Evolutionary conservation across 768 basidiomycete genomes (phyloP).

Genomic region (Mycena galericulata): DNA sequence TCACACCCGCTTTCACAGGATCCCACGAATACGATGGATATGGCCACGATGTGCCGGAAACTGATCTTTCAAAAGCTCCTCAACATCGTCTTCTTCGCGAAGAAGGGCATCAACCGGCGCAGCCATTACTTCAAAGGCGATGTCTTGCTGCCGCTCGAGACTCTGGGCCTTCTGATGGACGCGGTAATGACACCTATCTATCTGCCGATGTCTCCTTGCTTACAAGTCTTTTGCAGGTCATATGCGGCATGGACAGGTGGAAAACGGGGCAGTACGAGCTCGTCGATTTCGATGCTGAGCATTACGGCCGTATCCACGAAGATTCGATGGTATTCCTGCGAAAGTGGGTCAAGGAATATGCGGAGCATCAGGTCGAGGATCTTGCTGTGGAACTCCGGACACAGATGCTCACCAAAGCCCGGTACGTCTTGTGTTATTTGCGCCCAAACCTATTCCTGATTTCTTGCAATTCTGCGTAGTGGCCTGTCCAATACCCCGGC

Average conservation of each 20-base stretch:
- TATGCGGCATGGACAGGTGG: conserved; percentile 13
- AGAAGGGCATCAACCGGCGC: not conserved
- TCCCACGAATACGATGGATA: not conserved
- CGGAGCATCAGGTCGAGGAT: not conserved
- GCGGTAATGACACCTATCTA: not conserved
- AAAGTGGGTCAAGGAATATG: not conserved
- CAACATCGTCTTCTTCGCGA: conserved; percentile 4
- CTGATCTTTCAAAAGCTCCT: conserved; percentile 9
- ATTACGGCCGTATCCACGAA: not conserved
- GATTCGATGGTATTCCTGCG: not conserved
- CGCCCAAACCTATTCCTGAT: not conserved
- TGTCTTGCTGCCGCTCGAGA: not conserved
- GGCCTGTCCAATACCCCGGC: not conserved
- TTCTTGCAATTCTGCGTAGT: not conserved
- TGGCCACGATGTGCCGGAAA: not conserved
- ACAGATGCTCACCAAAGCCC: conserved; percentile 6
- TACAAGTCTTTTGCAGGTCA: not conserved
- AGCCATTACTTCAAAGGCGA: not conserved
- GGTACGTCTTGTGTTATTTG: not conserved
- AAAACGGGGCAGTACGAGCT: not conserved
- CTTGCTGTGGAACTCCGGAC: not conserved
- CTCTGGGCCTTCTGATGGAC: not conserved
- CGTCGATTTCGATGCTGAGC: not conserved
- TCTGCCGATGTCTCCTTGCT: not conserved
- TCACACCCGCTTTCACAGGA: not conserved